A percentile compares a stretch with the other conserved stretches of the same genome.
These are phyloP conservation scores for Pythium diclinum DNA, from an alignment of 352 stramenopile species.

Conservation along the genomic window DNA sequence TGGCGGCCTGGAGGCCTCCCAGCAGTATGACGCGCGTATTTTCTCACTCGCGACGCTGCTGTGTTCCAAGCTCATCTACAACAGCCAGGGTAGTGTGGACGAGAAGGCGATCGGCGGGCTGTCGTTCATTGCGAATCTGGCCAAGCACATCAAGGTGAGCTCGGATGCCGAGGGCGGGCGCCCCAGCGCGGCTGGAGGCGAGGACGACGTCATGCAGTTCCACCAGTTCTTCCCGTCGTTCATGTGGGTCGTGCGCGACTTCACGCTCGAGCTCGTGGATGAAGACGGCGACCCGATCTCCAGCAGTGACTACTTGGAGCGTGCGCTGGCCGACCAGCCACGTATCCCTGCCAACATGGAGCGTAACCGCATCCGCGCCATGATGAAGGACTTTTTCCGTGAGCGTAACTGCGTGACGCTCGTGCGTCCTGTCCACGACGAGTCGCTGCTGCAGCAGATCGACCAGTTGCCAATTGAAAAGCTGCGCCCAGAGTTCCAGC, in stretches of 20 bases:
- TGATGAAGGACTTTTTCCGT: conserved; percentile 86
- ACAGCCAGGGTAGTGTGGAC: conserved; percentile 82
- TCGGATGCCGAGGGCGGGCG: conserved; percentile 28
- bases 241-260: conserved; percentile 87
- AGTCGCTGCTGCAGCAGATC: conserved; percentile 73
- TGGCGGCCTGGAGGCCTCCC: conserved; percentile 75
- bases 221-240: conserved; percentile 88
- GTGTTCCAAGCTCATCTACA: conserved; percentile 88
- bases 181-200: conserved; percentile 22
- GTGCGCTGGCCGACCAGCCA: conserved; percentile 65
- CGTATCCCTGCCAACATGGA: conserved; percentile 69
- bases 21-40: conserved; percentile 86
- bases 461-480: conserved; percentile 62
- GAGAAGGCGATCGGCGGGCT: conserved; percentile 82
- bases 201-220: conserved; percentile 71
- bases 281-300: conserved; percentile 81
- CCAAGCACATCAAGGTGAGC: conserved; percentile 82
- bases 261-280: conserved; percentile 83
- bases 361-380: conserved; percentile 72
- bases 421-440: conserved; percentile 79
- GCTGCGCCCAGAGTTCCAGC: conserved; percentile 74
- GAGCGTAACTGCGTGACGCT: conserved; percentile 79
- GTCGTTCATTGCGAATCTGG: conserved; percentile 86
- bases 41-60: conserved; percentile 85
- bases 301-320: conserved; percentile 79